Conservation (phyloP, 352 stramenopile species). For the Globisporangium cylindrosporum region DNA sequence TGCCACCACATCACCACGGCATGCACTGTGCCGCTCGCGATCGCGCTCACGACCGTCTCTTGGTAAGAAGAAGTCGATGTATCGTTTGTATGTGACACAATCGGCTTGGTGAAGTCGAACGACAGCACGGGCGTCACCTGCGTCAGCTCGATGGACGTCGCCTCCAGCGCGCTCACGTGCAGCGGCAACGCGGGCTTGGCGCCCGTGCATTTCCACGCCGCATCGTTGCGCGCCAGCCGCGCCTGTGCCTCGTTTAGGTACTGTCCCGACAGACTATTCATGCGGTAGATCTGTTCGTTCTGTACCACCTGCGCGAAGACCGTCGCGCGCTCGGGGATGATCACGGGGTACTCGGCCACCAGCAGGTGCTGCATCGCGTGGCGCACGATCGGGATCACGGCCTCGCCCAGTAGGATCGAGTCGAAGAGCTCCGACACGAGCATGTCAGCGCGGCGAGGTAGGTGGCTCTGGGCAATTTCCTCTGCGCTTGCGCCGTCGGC, state of each 20-base stretch:
- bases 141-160: constrained; percentile 42
- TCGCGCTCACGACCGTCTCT: constrained; percentile 36
- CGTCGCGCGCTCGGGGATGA: constrained; percentile 66
- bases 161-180: constrained; percentile 49
- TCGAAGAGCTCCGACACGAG: constrained; percentile 94
- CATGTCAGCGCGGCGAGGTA: constrained; percentile 80
- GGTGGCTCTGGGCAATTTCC: constrained; percentile 21
- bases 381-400: constrained; percentile 79
- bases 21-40: constrained; percentile 40
- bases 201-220: constrained; percentile 59
- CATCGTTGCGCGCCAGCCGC: constrained; percentile 50
- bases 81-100: constrained; percentile 7
- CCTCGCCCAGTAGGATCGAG: constrained; percentile 88
- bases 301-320: constrained; percentile 74
- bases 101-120: constrained; percentile 63
- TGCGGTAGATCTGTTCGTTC: constrained; percentile 59
- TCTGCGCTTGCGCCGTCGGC: neutral
- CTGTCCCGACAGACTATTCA: constrained; percentile 53
- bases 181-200: constrained; percentile 60
- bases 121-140: constrained; percentile 40
- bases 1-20: constrained; percentile 82
- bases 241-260: constrained; percentile 30
- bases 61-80: constrained; percentile 22
- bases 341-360: constrained; percentile 34
- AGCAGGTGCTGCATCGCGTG: constrained; percentile 75